phyloP scores from a whole-genome alignment of 1,284 basidiomycete genomes.

The Pisolithus thermaeus region DNA sequence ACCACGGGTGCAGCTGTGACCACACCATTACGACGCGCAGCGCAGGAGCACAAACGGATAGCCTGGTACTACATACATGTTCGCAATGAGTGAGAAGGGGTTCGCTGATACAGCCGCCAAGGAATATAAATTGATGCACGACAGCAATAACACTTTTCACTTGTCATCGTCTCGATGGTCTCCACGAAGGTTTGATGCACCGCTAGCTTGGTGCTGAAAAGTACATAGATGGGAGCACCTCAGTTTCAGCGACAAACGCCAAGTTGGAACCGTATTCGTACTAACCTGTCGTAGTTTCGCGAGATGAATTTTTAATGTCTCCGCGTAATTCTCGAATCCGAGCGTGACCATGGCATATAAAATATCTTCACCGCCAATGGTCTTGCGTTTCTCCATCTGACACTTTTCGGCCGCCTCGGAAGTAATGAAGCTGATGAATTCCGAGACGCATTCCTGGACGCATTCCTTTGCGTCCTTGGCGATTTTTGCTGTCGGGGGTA shows the following conservation, averaged over 20 bases:
- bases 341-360: conserved; percentile 83
- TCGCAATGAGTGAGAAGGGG: not conserved
- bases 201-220: conserved; percentile 25
- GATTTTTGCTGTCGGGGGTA: conserved; percentile 91
- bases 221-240: not conserved
- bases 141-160: not conserved
- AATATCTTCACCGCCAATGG: conserved; percentile 89
- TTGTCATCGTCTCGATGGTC: conserved; percentile 19
- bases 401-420: conserved; percentile 88
- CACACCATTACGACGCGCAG: not conserved
- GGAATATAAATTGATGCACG: not conserved
- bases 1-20: no score
- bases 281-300: conserved; percentile 76
- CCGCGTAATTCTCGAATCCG: conserved; percentile 94
- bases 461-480: conserved; percentile 96
- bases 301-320: conserved; percentile 84
- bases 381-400: conserved; percentile 80
- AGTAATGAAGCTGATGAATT: conserved; percentile 95
- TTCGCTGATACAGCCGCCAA: not conserved
- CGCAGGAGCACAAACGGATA: not conserved
- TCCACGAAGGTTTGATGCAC: conserved; percentile 22
- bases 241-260: not conserved
- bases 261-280: conserved; percentile 30
- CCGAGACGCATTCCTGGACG: conserved; percentile 93
- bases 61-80: conserved; percentile 1